phyloP scores from a whole-genome alignment of 225 moss, liverwort and hornwort species.

The Rhytidiadelphus loreus region DNA sequence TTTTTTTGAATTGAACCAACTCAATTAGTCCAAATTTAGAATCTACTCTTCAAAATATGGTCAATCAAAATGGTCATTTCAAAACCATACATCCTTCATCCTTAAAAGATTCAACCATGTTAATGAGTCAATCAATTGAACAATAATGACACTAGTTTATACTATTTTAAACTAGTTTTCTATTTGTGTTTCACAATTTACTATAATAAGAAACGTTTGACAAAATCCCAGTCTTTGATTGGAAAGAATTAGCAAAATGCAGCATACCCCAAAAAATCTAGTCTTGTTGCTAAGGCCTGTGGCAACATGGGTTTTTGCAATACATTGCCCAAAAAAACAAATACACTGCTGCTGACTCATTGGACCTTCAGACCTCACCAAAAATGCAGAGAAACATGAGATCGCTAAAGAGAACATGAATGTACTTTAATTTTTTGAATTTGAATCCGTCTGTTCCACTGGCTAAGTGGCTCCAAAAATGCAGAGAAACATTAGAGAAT shows the following conservation, averaged over 20 bases:
- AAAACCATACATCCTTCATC: neutral
- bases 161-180: neutral
- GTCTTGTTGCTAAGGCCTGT: neutral
- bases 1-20: accelerated
- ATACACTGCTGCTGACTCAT: neutral
- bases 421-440: no score
- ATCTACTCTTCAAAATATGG: neutral
- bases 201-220: neutral
- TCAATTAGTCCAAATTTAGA: neutral
- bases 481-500: neutral
- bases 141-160: neutral
- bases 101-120: neutral
- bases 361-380: neutral
- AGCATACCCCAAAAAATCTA: neutral
- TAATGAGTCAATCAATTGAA: neutral
- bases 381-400: neutral
- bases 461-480: neutral
- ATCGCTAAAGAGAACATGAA: neutral
- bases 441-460: neutral
- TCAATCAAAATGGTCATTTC: neutral
- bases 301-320: neutral
- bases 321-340: neutral
- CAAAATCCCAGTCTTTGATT: neutral
- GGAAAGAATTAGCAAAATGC: neutral
- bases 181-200: neutral